phyloP scores from a whole-genome alignment of 345 rosid species.

The Rubroshorea leprosula region DNA sequence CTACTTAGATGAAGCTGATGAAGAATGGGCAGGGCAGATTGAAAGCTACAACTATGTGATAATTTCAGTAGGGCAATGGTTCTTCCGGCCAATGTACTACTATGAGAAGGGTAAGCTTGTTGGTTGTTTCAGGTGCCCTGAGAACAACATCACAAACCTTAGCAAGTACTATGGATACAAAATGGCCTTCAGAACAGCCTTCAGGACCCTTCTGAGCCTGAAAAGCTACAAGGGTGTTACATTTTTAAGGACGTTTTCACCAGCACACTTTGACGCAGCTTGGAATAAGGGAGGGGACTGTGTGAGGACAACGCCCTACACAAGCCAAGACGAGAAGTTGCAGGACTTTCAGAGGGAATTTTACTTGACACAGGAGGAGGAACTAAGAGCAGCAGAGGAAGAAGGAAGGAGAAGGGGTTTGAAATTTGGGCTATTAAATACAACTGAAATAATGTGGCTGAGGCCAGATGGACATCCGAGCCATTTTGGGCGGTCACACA shows the following conservation, averaged over 20 bases:
- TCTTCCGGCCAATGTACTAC: constrained; percentile 40
- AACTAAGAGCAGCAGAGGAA: constrained; percentile 31
- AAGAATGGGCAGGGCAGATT: constrained; percentile 38
- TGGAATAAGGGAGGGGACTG: constrained; percentile 75
- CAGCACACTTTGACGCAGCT: constrained; percentile 58
- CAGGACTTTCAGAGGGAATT: constrained; percentile 38
- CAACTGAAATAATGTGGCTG: constrained; percentile 49
- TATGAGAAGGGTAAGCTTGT: constrained; percentile 26
- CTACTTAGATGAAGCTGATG: constrained; percentile 44
- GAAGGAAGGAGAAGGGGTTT: constrained; percentile 34
- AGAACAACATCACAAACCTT: constrained; percentile 27
- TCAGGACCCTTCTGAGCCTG: constrained; percentile 33
- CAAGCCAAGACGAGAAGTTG: constrained; percentile 37
- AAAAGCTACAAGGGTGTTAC: constrained; percentile 33
- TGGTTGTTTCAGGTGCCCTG: constrained; percentile 38
- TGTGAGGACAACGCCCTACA: constrained; percentile 41
- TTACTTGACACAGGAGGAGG: constrained; percentile 40
- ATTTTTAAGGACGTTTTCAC: constrained; percentile 49
- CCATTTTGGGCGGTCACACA: constrained; percentile 22
- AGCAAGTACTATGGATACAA: constrained; percentile 42
- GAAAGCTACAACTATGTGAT: constrained; percentile 39
- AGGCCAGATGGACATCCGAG: constrained; percentile 67
- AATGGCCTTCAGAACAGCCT: constrained; percentile 54
- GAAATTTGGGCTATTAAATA: constrained; percentile 32
- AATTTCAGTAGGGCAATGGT: constrained; percentile 57